Evolutionary conservation across 306 rosid species (phyloP).

Genomic region (Medicago arabica): DNA sequence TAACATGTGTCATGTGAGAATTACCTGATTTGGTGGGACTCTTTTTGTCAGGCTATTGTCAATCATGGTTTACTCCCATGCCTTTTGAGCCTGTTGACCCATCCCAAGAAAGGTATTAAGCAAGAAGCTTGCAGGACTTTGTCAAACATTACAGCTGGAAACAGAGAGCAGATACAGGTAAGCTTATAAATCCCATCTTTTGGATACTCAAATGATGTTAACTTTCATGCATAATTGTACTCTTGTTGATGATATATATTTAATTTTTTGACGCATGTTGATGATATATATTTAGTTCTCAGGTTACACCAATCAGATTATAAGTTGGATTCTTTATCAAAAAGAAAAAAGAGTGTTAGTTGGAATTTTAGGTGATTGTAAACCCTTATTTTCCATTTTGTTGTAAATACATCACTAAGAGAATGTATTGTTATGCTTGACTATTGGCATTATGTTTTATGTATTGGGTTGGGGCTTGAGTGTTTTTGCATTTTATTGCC

Average conservation of each 20-base stretch:
- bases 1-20: background rate
- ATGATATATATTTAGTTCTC: background rate
- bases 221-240: background rate
- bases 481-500: background rate
- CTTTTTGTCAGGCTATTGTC: slow-evolving; percentile 63
- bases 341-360: background rate
- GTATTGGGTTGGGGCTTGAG: no score
- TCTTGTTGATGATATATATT: background rate
- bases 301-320: background rate
- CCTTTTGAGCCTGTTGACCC: slow-evolving; percentile 79
- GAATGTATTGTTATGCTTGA: slow-evolving; percentile 4
- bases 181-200: slow-evolving; percentile 9
- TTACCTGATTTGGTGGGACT: slow-evolving; percentile 35
- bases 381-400: background rate
- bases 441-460: no score
- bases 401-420: background rate
- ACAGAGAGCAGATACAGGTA: slow-evolving; percentile 91
- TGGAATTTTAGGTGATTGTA: background rate
- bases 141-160: slow-evolving; percentile 93
- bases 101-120: slow-evolving; percentile 87
- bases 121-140: slow-evolving; percentile 98
- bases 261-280: no score
- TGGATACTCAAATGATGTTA: background rate
- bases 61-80: slow-evolving; percentile 78
- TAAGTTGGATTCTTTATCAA: no score